These are phyloP conservation scores for Neonectria magnoliae DNA, from an alignment of 2,329 filamentous ascomycete genomes.

Conservation along the genomic window DNA sequence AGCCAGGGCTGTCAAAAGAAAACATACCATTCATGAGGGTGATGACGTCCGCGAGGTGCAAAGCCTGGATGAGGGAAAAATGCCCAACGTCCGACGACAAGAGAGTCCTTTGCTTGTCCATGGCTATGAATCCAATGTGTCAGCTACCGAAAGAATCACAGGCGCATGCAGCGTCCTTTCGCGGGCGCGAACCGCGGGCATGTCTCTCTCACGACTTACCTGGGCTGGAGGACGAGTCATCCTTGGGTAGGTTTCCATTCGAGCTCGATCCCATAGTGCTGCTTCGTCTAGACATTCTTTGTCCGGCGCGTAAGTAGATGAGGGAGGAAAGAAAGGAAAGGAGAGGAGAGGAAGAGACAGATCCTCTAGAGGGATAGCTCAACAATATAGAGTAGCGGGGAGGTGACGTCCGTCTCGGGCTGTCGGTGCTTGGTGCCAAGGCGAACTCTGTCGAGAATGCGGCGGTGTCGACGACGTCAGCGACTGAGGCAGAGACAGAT, in stretches of 20 bases:
- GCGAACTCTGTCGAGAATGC: constrained; percentile 18
- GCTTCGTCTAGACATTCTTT: constrained; percentile 72
- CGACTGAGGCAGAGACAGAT: neutral
- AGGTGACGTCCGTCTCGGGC: constrained; percentile 8
- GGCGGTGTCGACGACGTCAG: constrained; percentile 17
- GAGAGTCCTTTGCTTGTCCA: constrained; percentile 81
- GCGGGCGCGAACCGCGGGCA: neutral
- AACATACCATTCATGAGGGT: constrained; percentile 79
- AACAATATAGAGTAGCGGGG: constrained; percentile 21
- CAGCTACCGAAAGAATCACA: neutral
- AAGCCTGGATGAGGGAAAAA: constrained; percentile 74
- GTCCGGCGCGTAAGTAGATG: constrained; percentile 5
- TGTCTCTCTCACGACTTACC: constrained; percentile 43
- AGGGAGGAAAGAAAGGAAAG: neutral
- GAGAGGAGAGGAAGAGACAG: neutral
- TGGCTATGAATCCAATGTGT: constrained; percentile 52
- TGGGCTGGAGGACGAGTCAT: constrained; percentile 43
- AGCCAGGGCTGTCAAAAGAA: neutral
- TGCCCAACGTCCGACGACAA: constrained; percentile 76
- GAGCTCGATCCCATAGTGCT: constrained; percentile 48
- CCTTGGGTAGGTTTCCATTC: constrained; percentile 45
- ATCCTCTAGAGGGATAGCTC: constrained; percentile 9
- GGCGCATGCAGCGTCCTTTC: constrained; percentile 8
- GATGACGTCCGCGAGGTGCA: constrained; percentile 86
- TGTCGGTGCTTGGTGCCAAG: constrained; percentile 19